Base-by-base conservation (phyloP, 2,329 filamentous ascomycete species). In the Myriangium duriaei region DNA sequence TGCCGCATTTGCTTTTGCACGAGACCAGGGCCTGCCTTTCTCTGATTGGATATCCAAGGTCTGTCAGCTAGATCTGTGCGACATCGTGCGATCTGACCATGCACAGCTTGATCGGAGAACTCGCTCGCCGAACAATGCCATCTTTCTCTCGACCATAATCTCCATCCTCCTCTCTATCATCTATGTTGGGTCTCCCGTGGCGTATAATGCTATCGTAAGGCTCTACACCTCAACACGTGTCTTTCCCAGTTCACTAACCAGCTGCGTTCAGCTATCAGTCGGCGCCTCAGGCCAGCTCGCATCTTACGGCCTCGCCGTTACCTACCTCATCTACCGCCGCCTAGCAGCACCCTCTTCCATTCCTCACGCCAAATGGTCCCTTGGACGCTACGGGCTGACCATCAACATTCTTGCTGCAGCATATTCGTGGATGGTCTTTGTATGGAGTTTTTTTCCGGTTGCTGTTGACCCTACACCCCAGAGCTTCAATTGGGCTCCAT, bases 301-400 rank as follows among this genome's bases (percentile, higher is more conserved):
- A 7, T 60, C 59, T 10, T 66, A 64, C 50, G 50, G 57, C 31
- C 50, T 64, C 39, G 54, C 50, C 13, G 62, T 64, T 39, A 55
- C 56, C 38, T 57, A 56, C 40, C 54, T 65, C 6, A 50, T 63
- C 13, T 60, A 56, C 43, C 52, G 57, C 24, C 56, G 60, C 30
- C 44, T 63, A 32, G 50, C 48, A 15, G 50, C 56, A 28, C 57
- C 57, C 0, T 53, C 57, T 34, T 51, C 56, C 4, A 52, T 65
- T 4, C 58, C 59, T 10, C 40, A 45, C 32, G 56, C 56, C 34
- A 49, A 53, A 17, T 64, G 57, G 57, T 57, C 52, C 11, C 53
- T 64, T 5, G 61, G 61, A 13, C 47, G 42, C 24, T 61, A 47
- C 47, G 60, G 59, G 6, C 43, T 62, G 1, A 48, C 53, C 2